These are phyloP conservation scores for Cystobasidium sp. DNA, from an alignment of 1,284 basidiomycete genomes.

Conservation along the genomic window DNA sequence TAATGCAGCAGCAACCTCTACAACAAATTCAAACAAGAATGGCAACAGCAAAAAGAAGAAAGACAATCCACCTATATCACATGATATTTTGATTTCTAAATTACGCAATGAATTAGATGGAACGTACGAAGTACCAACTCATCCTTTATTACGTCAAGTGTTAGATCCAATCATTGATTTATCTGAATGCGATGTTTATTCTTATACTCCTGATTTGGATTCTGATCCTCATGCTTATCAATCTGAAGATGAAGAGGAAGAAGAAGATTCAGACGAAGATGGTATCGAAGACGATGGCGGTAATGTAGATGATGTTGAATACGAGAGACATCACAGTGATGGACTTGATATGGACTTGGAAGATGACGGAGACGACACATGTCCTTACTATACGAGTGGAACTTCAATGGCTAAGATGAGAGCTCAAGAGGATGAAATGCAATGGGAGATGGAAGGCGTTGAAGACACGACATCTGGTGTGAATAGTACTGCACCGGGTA, in stretches of 20 bases:
- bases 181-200: slow-evolving; percentile 91
- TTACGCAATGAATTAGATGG: slow-evolving; percentile 21
- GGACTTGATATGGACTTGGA: slow-evolving; percentile 21
- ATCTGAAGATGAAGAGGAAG: slow-evolving; percentile 55
- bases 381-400: background rate
- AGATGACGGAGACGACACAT: background rate
- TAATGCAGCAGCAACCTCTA: background rate
- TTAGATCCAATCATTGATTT: slow-evolving; percentile 90
- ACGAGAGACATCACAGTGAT: slow-evolving; percentile 14
- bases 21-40: slow-evolving; percentile 5
- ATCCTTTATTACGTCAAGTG: slow-evolving; percentile 82
- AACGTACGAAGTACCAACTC: slow-evolving; percentile 57
- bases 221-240: slow-evolving; percentile 84
- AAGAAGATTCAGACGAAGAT: slow-evolving; percentile 51
- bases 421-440: background rate
- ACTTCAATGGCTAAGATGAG: slow-evolving; percentile 4
- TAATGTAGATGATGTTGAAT: slow-evolving; percentile 46
- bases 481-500: slow-evolving; percentile 59
- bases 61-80: slow-evolving; percentile 19
- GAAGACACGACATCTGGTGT: slow-evolving; percentile 11
- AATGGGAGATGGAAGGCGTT: slow-evolving; percentile 24
- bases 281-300: slow-evolving; percentile 51
- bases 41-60: background rate
- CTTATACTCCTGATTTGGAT: slow-evolving; percentile 90
- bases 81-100: background rate